Evolutionary conservation across 805 yeast species (phyloP).

Genomic region (Yamadazyma sp.): DNA sequence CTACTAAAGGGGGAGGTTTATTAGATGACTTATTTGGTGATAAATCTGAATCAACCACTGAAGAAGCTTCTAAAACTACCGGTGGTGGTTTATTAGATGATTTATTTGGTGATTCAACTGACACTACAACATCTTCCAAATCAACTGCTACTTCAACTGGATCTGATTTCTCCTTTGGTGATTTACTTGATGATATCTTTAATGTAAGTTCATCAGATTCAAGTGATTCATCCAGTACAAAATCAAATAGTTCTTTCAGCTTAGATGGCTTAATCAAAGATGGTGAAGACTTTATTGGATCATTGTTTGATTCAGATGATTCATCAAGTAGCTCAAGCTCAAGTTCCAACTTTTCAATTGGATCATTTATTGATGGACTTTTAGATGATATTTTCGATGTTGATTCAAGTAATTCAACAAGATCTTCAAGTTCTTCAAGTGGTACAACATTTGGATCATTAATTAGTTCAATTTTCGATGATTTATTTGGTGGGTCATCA

Average conservation of each 20-base stretch:
- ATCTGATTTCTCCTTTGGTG: conserved; percentile 9
- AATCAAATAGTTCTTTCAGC: conserved; percentile 1
- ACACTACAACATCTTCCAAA: conserved; percentile 7
- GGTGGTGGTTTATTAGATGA: conserved; percentile 12
- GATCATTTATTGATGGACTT: conserved; percentile 12
- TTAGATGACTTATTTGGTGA: conserved; percentile 12
- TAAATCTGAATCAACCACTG: conserved; percentile 9
- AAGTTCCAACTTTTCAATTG: conserved; percentile 13
- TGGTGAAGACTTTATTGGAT: conserved; percentile 11
- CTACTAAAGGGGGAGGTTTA: conserved; percentile 9
- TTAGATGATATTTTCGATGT: conserved; percentile 15
- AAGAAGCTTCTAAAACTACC: conserved; percentile 11
- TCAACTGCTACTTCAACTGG: conserved; percentile 9
- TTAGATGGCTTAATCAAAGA: conserved; percentile 14
- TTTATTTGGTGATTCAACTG: conserved; percentile 7
- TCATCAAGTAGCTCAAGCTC: conserved; percentile 1
- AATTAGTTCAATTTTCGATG: conserved; percentile 11
- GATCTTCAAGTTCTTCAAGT: conserved; percentile 2
- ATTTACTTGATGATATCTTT: conserved; percentile 6
- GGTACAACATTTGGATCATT: conserved; percentile 13
- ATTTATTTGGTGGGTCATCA: conserved; percentile 8
- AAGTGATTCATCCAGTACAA: conserved; percentile 1
- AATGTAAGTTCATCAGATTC: conserved; percentile 1
- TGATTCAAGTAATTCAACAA: conserved; percentile 8
- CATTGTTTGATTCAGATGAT: conserved; percentile 13